Evolutionary conservation across 495 filamentous ascomycete species (phyloP).

Genomic region (Penicillium samsonianum): DNA sequence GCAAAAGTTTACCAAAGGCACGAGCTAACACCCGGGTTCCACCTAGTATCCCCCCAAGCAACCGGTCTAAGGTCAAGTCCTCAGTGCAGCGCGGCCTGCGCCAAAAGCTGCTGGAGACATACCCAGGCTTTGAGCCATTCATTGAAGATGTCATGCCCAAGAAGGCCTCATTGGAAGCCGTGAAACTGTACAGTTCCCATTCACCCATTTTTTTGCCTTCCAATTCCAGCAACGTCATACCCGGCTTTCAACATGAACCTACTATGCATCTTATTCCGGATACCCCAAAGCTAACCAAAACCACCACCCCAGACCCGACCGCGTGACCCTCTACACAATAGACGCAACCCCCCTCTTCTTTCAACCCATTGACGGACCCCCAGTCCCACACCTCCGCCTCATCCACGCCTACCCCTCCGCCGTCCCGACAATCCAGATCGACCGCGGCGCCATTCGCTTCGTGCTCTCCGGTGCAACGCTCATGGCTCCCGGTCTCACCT

Average conservation of each 20-base stretch:
- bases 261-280: neutral
- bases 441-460: constrained; percentile 95
- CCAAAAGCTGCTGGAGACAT: constrained; percentile 75
- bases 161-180: constrained; percentile 85
- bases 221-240: neutral
- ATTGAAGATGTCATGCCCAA: constrained; percentile 97
- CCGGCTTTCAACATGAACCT: neutral
- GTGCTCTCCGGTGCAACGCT: constrained; percentile 89
- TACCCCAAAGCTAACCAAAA: constrained; percentile 6
- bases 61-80: constrained; percentile 96
- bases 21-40: constrained; percentile 16
- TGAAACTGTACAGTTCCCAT: constrained; percentile 68
- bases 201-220: neutral
- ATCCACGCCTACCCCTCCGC: constrained; percentile 62
- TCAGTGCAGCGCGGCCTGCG: constrained; percentile 87
- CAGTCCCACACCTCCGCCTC: constrained; percentile 77
- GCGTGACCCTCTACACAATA: constrained; percentile 82
- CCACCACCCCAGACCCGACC: constrained; percentile 64
- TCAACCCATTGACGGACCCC: constrained; percentile 78
- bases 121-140: constrained; percentile 80
- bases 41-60: constrained; percentile 69
- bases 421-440: constrained; percentile 62
- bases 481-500: constrained; percentile 92
- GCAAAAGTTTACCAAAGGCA: constrained; percentile 5
- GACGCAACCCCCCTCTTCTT: constrained; percentile 78